Conservation (phyloP, 805 yeast genomes). For the Hanseniaspora lindneri region DNA sequence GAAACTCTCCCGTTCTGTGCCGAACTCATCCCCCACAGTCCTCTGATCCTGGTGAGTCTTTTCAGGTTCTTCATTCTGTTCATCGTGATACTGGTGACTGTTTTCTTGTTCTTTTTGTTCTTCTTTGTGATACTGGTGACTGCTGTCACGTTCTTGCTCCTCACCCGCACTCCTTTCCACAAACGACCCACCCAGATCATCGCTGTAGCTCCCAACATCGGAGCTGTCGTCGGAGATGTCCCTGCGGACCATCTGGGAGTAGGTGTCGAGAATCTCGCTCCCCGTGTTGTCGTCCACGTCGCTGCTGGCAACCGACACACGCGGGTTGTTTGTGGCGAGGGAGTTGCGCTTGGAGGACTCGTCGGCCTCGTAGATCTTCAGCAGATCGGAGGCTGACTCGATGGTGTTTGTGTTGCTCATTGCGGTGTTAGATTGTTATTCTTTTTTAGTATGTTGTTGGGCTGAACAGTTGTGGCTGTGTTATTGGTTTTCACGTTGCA, state of each 20-base stretch:
- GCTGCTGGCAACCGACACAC: neutral
- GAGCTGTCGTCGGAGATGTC: conserved; percentile 4
- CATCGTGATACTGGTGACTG: no score
- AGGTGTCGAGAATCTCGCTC: conserved; percentile 15
- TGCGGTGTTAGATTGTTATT: no score
- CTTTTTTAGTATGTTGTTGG: no score
- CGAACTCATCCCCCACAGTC: neutral
- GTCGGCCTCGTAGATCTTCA: neutral
- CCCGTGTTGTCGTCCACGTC: conserved; percentile 16
- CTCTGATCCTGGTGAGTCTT: no score
- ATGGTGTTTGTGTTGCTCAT: conserved; percentile 5
- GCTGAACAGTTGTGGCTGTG: neutral
- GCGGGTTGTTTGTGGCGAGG: neutral
- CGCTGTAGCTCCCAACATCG: conserved; percentile 11
- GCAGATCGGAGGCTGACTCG: conserved; percentile 1
- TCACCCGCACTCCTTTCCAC: neutral
- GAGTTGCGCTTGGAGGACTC: conserved; percentile 3
- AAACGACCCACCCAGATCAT: conserved; percentile 1
- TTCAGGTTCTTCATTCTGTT: no score
- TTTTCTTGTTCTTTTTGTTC: no score
- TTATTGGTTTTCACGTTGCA: neutral
- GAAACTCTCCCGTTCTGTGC: neutral
- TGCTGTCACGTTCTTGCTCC: no score
- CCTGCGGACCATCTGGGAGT: conserved; percentile 9
- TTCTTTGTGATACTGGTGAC: no score